Evolutionary conservation across 1,284 basidiomycete species (phyloP).

Genomic region (Microbotryum silenes-acaulis): DNA sequence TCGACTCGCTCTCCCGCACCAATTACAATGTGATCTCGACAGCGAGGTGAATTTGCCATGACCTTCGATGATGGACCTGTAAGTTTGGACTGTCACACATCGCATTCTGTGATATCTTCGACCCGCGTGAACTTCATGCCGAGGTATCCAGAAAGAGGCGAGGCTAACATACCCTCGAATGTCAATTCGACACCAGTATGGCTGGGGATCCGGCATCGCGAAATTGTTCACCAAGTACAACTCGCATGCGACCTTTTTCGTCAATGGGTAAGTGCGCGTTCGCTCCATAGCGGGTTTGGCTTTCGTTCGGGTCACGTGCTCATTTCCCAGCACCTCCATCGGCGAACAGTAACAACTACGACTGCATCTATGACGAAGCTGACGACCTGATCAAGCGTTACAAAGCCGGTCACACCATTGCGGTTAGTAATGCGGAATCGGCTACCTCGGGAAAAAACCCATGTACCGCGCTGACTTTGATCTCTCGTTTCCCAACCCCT

Average conservation of each 20-base stretch:
- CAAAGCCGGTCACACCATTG: constrained; percentile 37
- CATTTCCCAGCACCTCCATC: neutral
- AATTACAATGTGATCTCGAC: no score
- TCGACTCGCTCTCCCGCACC: no score
- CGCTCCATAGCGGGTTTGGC: neutral
- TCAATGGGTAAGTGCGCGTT: neutral
- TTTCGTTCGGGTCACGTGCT: neutral
- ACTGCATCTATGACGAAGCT: constrained; percentile 35
- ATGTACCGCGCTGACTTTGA: no score
- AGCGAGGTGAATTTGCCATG: no score
- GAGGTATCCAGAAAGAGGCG: no score
- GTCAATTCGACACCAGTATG: constrained; percentile 13
- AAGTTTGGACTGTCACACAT: no score
- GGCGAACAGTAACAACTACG: constrained; percentile 36
- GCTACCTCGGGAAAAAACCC: neutral
- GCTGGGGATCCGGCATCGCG: constrained; percentile 28
- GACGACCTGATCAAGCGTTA: constrained; percentile 30
- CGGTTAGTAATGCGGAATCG: constrained; percentile 34
- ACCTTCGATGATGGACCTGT: no score
- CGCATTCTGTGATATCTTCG: no score
- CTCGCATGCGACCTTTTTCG: constrained; percentile 32
- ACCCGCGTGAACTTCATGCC: no score
- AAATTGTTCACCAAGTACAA: constrained; percentile 20
- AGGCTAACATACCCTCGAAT: no score
- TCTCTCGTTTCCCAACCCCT: neutral